A percentile compares a stretch with the other conserved stretches of the same genome.
Evolutionary conservation across 2,329 filamentous ascomycete species (phyloP).

Genomic region (Gnomoniopsis sp.): DNA sequence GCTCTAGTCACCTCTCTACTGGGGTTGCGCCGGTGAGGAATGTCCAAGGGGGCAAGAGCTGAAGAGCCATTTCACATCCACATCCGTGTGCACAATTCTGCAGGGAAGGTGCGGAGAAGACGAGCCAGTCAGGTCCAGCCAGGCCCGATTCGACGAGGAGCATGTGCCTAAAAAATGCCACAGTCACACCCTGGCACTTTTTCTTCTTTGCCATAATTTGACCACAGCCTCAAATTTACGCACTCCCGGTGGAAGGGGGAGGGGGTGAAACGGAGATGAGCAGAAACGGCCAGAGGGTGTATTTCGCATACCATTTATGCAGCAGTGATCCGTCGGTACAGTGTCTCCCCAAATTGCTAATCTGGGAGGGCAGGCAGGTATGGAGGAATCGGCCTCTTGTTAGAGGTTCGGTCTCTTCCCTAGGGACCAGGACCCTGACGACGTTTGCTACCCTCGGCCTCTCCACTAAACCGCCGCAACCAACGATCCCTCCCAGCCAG

Average conservation of each 20-base stretch:
- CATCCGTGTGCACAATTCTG: neutral
- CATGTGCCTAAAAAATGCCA: too few species aligned
- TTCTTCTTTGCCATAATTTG: too few species aligned
- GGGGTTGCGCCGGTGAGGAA: neutral
- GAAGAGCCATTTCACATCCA: neutral
- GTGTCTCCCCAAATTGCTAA: slow-evolving; percentile 14
- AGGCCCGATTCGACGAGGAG: too few species aligned
- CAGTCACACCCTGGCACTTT: too few species aligned
- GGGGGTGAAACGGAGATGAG: neutral
- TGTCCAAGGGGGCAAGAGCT: neutral
- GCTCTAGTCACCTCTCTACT: too few species aligned
- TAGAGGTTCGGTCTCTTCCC: neutral
- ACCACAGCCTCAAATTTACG: too few species aligned
- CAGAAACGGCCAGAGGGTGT: neutral
- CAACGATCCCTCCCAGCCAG: neutral
- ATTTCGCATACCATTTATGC: too few species aligned
- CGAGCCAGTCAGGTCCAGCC: neutral
- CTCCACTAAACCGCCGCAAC: too few species aligned
- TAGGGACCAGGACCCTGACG: too few species aligned
- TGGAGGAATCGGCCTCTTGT: too few species aligned
- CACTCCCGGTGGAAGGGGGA: too few species aligned
- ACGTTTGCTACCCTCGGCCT: neutral
- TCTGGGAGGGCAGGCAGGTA: slow-evolving; percentile 15
- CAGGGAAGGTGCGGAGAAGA: neutral
- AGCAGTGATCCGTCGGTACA: neutral